Percentiles rank a stretch among this genome's conserved stretches.
phyloP scores from a whole-genome alignment of 108 stramenopile species.

The Fragilaria crotonensis region DNA sequence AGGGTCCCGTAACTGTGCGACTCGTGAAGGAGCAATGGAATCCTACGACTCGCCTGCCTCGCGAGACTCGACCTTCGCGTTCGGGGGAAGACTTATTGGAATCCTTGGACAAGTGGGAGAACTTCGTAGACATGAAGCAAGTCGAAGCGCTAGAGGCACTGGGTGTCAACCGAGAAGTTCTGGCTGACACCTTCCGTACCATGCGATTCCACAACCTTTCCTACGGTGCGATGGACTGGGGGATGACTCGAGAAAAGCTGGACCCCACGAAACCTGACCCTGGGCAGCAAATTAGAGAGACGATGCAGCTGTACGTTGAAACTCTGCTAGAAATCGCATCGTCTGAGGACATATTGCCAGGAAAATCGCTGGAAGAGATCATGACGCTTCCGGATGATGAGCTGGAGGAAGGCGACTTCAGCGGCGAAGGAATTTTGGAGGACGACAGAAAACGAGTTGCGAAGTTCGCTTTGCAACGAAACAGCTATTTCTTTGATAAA shows the following conservation, averaged over 20 bases:
- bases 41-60: slow-evolving; percentile 1
- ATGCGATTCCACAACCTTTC: slow-evolving; percentile 64
- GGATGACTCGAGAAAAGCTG: slow-evolving; percentile 51
- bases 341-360: slow-evolving; percentile 16
- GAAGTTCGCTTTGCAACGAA: not conserved
- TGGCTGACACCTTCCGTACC: slow-evolving; percentile 60
- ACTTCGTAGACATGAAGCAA: slow-evolving; percentile 69
- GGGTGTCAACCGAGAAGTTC: slow-evolving; percentile 48
- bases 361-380: slow-evolving; percentile 64
- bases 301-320: slow-evolving; percentile 35
- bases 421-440: not conserved
- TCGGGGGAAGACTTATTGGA: slow-evolving; percentile 56
- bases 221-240: slow-evolving; percentile 64
- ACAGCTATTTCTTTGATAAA: not conserved
- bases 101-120: slow-evolving; percentile 70
- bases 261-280: slow-evolving; percentile 25
- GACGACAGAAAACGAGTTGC: not conserved
- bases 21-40: slow-evolving; percentile 30
- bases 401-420: not conserved
- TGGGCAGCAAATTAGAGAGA: slow-evolving; percentile 27
- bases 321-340: slow-evolving; percentile 25
- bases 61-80: slow-evolving; percentile 49
- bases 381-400: slow-evolving; percentile 50
- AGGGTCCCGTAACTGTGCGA: slow-evolving; percentile 13
- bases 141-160: slow-evolving; percentile 42